These are phyloP conservation scores for Metschnikowia baotianmanensis DNA, from an alignment of 805 yeast species.

Conservation along the genomic window DNA sequence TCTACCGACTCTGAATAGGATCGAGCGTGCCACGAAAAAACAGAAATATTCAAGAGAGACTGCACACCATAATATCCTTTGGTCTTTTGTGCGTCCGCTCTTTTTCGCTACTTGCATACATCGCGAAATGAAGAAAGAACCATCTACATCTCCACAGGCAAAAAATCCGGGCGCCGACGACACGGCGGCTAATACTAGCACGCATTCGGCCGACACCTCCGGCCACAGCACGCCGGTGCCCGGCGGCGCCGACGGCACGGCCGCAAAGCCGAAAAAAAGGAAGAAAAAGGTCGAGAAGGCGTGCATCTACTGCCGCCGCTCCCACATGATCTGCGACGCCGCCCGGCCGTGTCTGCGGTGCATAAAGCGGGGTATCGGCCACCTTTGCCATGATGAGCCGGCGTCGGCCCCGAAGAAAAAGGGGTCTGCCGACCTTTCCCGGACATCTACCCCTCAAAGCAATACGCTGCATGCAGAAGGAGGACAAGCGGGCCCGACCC, in stretches of 20 bases:
- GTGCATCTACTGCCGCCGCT: slow-evolving; percentile 87
- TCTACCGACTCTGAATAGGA: too few species aligned
- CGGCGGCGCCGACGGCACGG: background rate
- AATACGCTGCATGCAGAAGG: background rate
- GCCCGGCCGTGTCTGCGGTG: slow-evolving; percentile 77
- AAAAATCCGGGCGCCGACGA: background rate
- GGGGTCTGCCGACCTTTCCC: slow-evolving; percentile 17
- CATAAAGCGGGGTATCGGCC: slow-evolving; percentile 82
- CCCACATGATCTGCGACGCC: slow-evolving; percentile 92
- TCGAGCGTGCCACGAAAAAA: too few species aligned
- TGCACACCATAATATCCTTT: too few species aligned
- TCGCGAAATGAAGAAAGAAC: too few species aligned
- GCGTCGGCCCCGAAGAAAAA: slow-evolving; percentile 42
- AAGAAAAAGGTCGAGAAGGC: slow-evolving; percentile 62
- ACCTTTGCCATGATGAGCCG: slow-evolving; percentile 78
- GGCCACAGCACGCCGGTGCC: background rate
- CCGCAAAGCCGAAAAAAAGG: slow-evolving; percentile 23
- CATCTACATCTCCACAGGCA: too few species aligned
- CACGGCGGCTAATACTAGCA: background rate
- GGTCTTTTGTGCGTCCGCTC: background rate
- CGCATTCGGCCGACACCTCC: background rate
- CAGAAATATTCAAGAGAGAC: too few species aligned
- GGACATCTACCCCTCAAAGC: slow-evolving; percentile 2
- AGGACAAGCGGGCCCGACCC: background rate
- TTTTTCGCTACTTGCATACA: background rate